A percentile compares a stretch with the other conserved stretches of the same genome.
Conservation (phyloP, 2,329 filamentous ascomycete genomes). For the Colletotrichum sp. region DNA sequence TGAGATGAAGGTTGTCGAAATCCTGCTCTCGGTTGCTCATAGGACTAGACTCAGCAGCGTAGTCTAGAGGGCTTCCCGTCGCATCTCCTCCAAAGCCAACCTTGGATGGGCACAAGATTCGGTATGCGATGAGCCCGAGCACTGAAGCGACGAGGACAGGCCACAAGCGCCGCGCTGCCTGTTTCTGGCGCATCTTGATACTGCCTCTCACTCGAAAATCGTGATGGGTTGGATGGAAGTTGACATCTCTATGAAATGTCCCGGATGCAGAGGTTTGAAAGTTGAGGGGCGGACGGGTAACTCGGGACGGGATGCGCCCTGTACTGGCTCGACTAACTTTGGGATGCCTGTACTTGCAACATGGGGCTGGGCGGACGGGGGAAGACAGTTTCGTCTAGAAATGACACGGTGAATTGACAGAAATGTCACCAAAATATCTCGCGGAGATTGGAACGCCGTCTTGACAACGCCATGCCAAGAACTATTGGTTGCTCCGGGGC, state of each 20-base stretch:
- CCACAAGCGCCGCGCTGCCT: background rate
- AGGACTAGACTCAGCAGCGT: background rate
- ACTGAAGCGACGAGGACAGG: background rate
- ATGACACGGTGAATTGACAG: background rate
- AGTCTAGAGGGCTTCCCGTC: background rate
- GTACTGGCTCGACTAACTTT: background rate
- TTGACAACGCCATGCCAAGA: background rate
- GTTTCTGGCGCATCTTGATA: slow-evolving; percentile 1
- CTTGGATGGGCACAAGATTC: background rate
- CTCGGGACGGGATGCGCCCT: background rate
- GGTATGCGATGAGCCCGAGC: background rate
- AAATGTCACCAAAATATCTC: background rate
- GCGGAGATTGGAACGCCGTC: background rate
- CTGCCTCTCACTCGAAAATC: background rate
- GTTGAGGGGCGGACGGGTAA: background rate
- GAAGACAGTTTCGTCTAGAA: background rate
- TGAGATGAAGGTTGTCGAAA: slow-evolving; percentile 42
- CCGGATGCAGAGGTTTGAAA: background rate
- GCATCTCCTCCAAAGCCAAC: background rate
- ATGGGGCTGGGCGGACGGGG: background rate
- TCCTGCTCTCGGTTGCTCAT: background rate
- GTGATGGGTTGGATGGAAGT: background rate
- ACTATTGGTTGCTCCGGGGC: background rate
- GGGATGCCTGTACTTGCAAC: background rate
- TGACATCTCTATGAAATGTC: background rate